phyloP scores from a whole-genome alignment of 2,329 filamentous ascomycete genomes.

The Xylaria sp. region DNA sequence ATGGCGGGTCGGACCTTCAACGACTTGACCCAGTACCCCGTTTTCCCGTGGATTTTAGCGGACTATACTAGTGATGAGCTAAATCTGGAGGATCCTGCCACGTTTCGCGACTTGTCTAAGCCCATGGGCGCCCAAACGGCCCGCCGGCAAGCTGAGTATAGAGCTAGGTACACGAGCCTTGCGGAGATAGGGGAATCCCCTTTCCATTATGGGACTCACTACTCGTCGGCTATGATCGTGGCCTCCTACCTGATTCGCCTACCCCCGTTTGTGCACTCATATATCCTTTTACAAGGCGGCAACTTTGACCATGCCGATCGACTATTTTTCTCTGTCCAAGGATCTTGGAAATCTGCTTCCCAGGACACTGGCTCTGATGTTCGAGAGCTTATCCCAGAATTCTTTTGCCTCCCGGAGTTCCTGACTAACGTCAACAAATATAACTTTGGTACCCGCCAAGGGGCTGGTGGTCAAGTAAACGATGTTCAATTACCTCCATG shows the following conservation, averaged over 20 bases:
- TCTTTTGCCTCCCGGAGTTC: slow-evolving; percentile 97
- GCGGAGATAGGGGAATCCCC: slow-evolving; percentile 92
- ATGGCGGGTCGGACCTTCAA: slow-evolving; percentile 98
- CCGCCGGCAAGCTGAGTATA: slow-evolving; percentile 80
- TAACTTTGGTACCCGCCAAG: slow-evolving; percentile 90
- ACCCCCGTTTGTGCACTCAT: slow-evolving; percentile 96
- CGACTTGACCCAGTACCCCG: slow-evolving; percentile 96
- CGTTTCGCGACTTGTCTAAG: slow-evolving; percentile 91
- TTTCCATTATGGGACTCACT: slow-evolving; percentile 98
- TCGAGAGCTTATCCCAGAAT: slow-evolving; percentile 93
- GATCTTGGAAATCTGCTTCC: slow-evolving; percentile 91
- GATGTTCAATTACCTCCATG: slow-evolving; percentile 91
- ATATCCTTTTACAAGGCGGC: slow-evolving; percentile 92
- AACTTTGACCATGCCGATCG: slow-evolving; percentile 96
- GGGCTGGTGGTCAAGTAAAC: slow-evolving; percentile 81
- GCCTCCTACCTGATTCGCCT: slow-evolving; percentile 95
- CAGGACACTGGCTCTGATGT: slow-evolving; percentile 93
- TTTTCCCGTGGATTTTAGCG: slow-evolving; percentile 96
- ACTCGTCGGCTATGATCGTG: slow-evolving; percentile 99
- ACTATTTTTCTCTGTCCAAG: slow-evolving; percentile 91
- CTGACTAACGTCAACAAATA: slow-evolving; percentile 93
- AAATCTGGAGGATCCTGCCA: slow-evolving; percentile 83
- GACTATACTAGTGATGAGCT: slow-evolving; percentile 96
- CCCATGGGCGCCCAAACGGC: slow-evolving; percentile 94
- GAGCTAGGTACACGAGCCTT: slow-evolving; percentile 86